Evolutionary conservation across 768 basidiomycete species (phyloP).

Genomic region (Termitomyces sp.): DNA sequence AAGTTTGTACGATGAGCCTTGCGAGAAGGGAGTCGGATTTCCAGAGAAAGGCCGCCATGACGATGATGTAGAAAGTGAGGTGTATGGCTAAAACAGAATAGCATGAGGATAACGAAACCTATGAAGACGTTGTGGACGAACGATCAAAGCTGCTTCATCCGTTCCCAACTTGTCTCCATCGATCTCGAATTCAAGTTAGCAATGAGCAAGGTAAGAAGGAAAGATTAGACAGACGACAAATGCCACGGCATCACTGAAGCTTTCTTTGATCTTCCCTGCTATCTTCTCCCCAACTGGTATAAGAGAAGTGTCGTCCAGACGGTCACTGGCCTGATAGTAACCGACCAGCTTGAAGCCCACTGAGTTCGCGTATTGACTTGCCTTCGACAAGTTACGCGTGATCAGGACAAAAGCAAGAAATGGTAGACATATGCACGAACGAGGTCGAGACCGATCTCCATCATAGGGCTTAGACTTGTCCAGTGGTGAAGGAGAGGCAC

Average conservation of each 20-base stretch:
- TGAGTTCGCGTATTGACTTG: conserved; percentile 56
- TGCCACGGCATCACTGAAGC: conserved; percentile 61
- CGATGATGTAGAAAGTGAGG: conserved; percentile 32
- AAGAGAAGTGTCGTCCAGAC: conserved; percentile 57
- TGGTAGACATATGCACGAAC: conserved; percentile 36
- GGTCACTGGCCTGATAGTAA: conserved; percentile 74
- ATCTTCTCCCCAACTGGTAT: conserved; percentile 68
- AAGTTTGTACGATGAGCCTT: conserved; percentile 47
- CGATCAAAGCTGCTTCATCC: conserved; percentile 53
- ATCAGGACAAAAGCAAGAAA: not conserved
- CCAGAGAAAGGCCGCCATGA: conserved; percentile 49
- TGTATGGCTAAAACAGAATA: conserved; percentile 46
- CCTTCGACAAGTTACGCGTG: conserved; percentile 37
- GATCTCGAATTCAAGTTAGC: conserved; percentile 38
- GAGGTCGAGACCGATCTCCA: conserved; percentile 80
- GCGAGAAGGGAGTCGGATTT: conserved; percentile 40
- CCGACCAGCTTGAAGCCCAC: conserved; percentile 57
- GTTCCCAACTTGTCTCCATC: conserved; percentile 59
- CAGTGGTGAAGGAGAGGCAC: conserved; percentile 83
- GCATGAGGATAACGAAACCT: not conserved
- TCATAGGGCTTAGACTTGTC: conserved; percentile 82
- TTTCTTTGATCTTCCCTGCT: conserved; percentile 49
- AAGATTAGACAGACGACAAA: conserved; percentile 54
- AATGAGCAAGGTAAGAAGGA: not conserved
- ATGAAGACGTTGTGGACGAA: conserved; percentile 32